A percentile compares a stretch with the other conserved stretches of the same genome.
Conservation (phyloP, 78 protist genomes). For the Speleostelium caveatum region DNA sequence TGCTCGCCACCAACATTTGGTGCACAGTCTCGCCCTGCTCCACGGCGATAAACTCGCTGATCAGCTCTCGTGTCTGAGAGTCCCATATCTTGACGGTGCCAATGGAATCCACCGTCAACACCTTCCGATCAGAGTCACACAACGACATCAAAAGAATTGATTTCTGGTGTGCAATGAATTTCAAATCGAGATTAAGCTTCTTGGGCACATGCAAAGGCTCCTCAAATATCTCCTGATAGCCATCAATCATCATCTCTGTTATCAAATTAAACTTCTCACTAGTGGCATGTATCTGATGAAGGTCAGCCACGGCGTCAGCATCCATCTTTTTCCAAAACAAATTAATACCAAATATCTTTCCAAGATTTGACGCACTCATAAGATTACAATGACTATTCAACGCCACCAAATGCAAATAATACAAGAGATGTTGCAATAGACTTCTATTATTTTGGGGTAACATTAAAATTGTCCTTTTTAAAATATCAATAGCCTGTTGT, state of each 20-base stretch:
- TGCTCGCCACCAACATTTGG: conserved; percentile 27
- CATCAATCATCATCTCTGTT: conserved; percentile 23
- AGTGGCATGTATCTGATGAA: conserved; percentile 32
- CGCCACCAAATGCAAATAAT: conserved; percentile 38
- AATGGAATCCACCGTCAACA: conserved; percentile 24
- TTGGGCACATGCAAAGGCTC: conserved; percentile 1
- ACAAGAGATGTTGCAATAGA: conserved; percentile 21
- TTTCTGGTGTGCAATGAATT: conserved; percentile 59
- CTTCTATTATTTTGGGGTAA: conserved; percentile 31
- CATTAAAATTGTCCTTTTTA: conserved; percentile 35
- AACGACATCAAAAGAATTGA: conserved; percentile 54
- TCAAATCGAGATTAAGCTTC: conserved; percentile 4
- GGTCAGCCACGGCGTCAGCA: background rate
- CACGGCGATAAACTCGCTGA: conserved; percentile 5
- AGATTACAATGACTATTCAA: conserved; percentile 21
- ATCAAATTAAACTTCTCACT: conserved; percentile 53
- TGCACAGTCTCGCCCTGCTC: background rate
- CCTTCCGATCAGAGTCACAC: conserved; percentile 6
- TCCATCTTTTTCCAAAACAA: conserved; percentile 62
- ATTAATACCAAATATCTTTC: conserved; percentile 72
- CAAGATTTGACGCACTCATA: conserved; percentile 14
- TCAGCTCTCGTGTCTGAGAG: conserved; percentile 10
- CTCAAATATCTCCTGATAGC: conserved; percentile 31
- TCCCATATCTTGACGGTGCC: conserved; percentile 55
- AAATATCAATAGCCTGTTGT: conserved; percentile 31